Base-by-base conservation (phyloP, 768 basidiomycete genomes). In the Lactarius sp. region DNA sequence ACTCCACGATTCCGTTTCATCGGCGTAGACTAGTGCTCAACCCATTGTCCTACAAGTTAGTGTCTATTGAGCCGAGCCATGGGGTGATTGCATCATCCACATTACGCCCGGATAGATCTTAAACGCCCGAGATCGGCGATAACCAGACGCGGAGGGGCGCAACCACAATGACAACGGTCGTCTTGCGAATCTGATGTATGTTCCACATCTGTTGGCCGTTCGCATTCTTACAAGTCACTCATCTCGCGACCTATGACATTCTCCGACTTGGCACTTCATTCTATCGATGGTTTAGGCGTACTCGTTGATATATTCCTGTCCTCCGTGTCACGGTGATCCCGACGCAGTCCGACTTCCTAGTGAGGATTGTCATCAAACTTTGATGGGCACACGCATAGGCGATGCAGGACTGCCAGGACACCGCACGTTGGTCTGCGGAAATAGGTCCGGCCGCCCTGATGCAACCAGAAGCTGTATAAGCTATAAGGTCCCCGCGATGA, bases 401-500 rank as follows among this genome's bases (percentile, higher is more conserved):
- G 13, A 49, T 65, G 59, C 59, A 20, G 8, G 58, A 39, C 47
- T 27, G 12, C 5, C 59, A 20, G 8, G 58, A 39, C 47, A 49
- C 22, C 5, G 47, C 47, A 16, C 12, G 8, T 49, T 49, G 16
- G 37, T 59, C n/a, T 4, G 5, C 20, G 46, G 46, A 31, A 36
- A 36, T 13, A 14, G 20, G 1, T 37, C 27, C 33, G 22, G 1
- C 31, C 53, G 37, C 18, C 18, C n/a, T 60, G 47, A 44, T 64
- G 58, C 55, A 53, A 54, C 52, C 57, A 52, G 31, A 37, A 41
- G 1, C 7, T 55, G 50, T 34, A 44, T 42, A n/a, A 27, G 13
- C 47, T 64, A 64, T 64, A 64, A 64, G 58, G 31, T 33, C 53
- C 20, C 52, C 6, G 14, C n/a, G 39, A 55, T 39, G 27, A 22